Evolutionary conservation across 2,329 filamentous ascomycete species (phyloP), one percentile per base, ranked within the genome.

Genomic region (Botrytis fabae): DNA sequence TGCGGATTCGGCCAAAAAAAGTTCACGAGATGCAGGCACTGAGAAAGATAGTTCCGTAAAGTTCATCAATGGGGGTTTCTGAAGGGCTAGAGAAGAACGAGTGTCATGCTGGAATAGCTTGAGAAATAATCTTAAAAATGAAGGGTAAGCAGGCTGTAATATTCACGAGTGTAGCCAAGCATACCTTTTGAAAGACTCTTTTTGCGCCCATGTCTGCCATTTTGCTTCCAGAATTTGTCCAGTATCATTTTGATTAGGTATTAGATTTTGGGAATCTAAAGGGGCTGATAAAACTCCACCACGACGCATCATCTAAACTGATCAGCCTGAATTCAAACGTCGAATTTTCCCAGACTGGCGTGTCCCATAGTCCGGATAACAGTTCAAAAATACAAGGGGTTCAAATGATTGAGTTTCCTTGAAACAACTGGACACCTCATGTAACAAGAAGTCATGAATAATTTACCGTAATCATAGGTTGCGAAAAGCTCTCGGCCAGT

Each of bases 171-270:
- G 35, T 14, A 42, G 1, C 16, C 9, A 62, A 61, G 10, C 14
- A 28, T 62, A 42, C 59, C 38, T 46, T 60, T 44, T 62, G 20
- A 70, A 44, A 44, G 59, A 71, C 42, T 66, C 63, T 22, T 32
- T 32, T 51, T 66, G 63, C 14, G 32, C 42, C 63, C 63, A 66
- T 25, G n/a, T 66, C 35, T 51, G 18, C 63, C 63, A 66, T 66
- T 66, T 66, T 32, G 18, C 46, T 38, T 66, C 63, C 18, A 66
- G 25, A 20, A 9, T n/a, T 28, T 46, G 18, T 6, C 42, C 63
- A 7, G 28, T 38, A 35, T 66, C 63, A 14, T 48, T 46, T 25
- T n/a, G 48, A 20, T n/a, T n/a, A 25, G 48, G 48, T 6, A 51
- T n/a, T 1, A 51, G 25, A 51, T 51, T 51, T 25, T 51, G 48